Evolutionary conservation across 2,329 filamentous ascomycete species (phyloP), one percentile per base, ranked within the genome.

Genomic region (Fusarium keratoplasticum): DNA sequence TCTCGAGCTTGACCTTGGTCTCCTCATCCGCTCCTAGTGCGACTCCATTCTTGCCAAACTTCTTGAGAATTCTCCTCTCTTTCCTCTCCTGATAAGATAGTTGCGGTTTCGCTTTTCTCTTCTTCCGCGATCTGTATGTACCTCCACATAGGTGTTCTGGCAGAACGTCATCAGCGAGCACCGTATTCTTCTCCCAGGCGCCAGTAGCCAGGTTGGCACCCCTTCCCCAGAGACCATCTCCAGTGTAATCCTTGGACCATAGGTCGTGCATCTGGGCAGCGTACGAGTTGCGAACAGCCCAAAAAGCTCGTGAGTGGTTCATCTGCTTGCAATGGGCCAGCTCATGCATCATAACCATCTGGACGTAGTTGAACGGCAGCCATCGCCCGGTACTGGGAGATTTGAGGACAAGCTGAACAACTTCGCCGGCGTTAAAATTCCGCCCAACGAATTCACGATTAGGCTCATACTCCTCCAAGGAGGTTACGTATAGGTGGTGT

Each of bases 321-420:
- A 97, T 97, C 80, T 97, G 92, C 81, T 94, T 93, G 86, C 93
- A 95, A 81, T 97, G 94, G 4, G 94, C 94, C 33, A 97, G 86
- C 85, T 96, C 94, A 81, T 97, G 95, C 90, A 97, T 95, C 95
- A 97, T 97, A 74, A 97, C 94, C 93, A 96, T 96, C 82, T 96
- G 94, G 18, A 97, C 93, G 79, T 95, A 95, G 70, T 90, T 87
- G 79, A 96, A 95, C 0, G 94, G 93, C 25, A 97, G 85, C 95
- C 95, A 97, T 67, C 85, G 88, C 29, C 90, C 89, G 0, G 88
- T 89, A 6, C 84, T 85, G 0, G 87, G 88, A 1, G 93, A 90
- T 76, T 92, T 92, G 29, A 97, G 88, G 1, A 97, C 95, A 1
- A 97, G 88, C 83, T 97, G 94, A 60, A 97, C 90, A 38, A 96